Evolutionary conservation across 2,329 filamentous ascomycete species (phyloP), one percentile per base, ranked within the genome.

Genomic region (Talaromyces marneffei): DNA sequence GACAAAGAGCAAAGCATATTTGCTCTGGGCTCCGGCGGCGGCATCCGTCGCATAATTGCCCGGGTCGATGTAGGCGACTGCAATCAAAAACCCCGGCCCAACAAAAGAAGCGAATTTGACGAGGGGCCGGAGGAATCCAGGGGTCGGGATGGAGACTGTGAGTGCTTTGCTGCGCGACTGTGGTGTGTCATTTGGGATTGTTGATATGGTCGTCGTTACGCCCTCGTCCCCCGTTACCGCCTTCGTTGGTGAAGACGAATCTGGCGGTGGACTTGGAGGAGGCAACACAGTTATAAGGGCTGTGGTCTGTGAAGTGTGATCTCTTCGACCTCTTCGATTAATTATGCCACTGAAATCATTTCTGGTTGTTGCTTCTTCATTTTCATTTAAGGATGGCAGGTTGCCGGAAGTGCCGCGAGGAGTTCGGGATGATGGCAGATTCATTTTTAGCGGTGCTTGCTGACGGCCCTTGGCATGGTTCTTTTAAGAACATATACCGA

Each of bases 341-440:
- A 82, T 83, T 62, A 86, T 80, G 33, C 82, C 81, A 70, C 85
- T 85, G 61, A 88, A 75, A 67, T 87, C 85, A 65, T 83, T 82
- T 61, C 83, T 78, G 5, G 85, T 88, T 2, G 85, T 88, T 35
- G 81, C 75, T 69, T 87, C 85, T n/a, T 80, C 78, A 62, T 81
- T 81, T n/a, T 80, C 78, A 62, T 81, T 81, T 60, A 88, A 73
- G 2, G 77, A 75, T 60, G 80, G 76, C 0, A 85, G 86, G 64
- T 79, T 87, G n/a, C n/a, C n/a, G n/a, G n/a, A n/a, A n/a, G n/a
- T n/a, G n/a, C n/a, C n/a, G n/a, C n/a, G n/a, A n/a, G n/a, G n/a
- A 33, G 80, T 84, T 66, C 84, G 78, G 5, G 85, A 87, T 61
- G 85, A 87, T 61, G 85, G 85, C 70, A 85, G 87, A 68, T 88